A percentile compares a stretch with the other conserved stretches of the same genome.
These are phyloP conservation scores for Camptophora hylomeconis DNA, from an alignment of 2,329 filamentous ascomycete species.

Conservation along the genomic window DNA sequence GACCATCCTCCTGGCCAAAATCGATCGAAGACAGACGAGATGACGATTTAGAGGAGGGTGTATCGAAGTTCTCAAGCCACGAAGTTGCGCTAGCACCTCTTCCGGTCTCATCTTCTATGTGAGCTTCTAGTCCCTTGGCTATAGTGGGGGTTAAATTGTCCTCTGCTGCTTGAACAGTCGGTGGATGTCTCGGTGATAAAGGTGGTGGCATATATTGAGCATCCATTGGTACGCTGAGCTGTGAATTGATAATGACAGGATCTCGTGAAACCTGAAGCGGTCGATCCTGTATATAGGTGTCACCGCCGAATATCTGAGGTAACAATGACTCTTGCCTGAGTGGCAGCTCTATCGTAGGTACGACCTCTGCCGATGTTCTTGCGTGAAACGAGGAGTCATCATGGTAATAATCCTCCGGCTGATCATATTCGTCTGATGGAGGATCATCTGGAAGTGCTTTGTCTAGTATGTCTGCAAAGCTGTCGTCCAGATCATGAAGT, in stretches of 20 bases:
- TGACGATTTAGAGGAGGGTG: conserved; percentile 64
- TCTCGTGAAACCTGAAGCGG: conserved; percentile 11
- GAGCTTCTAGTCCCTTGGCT: conserved; percentile 3
- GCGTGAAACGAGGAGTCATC: too few species aligned
- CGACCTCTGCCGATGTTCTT: conserved; percentile 2
- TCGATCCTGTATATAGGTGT: conserved; percentile 9
- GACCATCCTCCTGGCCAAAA: conserved; percentile 7
- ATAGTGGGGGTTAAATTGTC: conserved; percentile 2
- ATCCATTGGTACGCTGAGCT: conserved; percentile 29
- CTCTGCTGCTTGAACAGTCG: conserved; percentile 29
- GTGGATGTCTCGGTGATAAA: conserved; percentile 50
- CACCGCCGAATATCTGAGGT: conserved; percentile 14
- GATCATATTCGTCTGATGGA: conserved; percentile 41
- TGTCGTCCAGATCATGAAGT: conserved; percentile 54
- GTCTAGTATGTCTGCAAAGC: conserved; percentile 38
- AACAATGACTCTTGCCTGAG: conserved; percentile 17
- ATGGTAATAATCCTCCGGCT: conserved; percentile 21
- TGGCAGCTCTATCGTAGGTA: conserved; percentile 6
- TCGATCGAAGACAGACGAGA: conserved; percentile 33
- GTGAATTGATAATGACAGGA: too few species aligned
- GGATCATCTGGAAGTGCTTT: conserved; percentile 67
- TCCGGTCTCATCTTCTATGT: conserved; percentile 8
- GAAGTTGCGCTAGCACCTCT: conserved; percentile 41
- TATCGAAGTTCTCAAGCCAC: conserved; percentile 90
- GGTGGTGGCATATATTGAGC: conserved; percentile 56